phyloP scores from a whole-genome alignment of 2,329 filamentous ascomycete genomes.

The Aspergillus niger region DNA sequence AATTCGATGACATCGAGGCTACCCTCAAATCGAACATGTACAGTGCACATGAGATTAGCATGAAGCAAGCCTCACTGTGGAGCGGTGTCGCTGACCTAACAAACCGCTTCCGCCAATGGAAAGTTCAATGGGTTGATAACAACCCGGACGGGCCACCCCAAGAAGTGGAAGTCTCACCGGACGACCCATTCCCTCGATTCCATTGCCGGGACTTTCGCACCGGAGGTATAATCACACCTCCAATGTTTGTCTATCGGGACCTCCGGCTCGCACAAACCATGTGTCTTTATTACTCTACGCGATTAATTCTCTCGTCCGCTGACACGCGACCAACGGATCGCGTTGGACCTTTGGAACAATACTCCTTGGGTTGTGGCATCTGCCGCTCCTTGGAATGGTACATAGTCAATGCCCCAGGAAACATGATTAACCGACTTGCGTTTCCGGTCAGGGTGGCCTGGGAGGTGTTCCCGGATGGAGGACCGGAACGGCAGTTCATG shows the following conservation, averaged over 20 bases:
- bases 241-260: constrained; percentile 38
- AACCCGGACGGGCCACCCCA: constrained; percentile 33
- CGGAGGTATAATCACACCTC: constrained; percentile 32
- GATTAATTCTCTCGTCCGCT: constrained; percentile 38
- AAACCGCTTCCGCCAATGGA: constrained; percentile 33
- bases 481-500: constrained; percentile 37
- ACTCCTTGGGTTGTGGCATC: constrained; percentile 38
- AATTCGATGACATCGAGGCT: constrained; percentile 34
- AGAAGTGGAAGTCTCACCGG: constrained; percentile 28
- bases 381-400: constrained; percentile 41
- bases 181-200: constrained; percentile 37
- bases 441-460: constrained; percentile 41
- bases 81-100: constrained; percentile 38
- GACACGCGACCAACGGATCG: constrained; percentile 34
- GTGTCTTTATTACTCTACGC: constrained; percentile 37
- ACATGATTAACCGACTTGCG: constrained; percentile 44
- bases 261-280: constrained; percentile 40
- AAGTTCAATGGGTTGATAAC: constrained; percentile 33
- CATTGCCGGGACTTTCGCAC: constrained; percentile 37
- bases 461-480: constrained; percentile 37
- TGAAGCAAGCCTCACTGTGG: constrained; percentile 38
- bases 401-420: constrained; percentile 37
- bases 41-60: constrained; percentile 33
- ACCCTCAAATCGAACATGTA: constrained; percentile 26
- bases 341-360: constrained; percentile 35